Evolutionary conservation across 805 yeast species (phyloP).

Genomic region (Crinitomyces ghanaensis): DNA sequence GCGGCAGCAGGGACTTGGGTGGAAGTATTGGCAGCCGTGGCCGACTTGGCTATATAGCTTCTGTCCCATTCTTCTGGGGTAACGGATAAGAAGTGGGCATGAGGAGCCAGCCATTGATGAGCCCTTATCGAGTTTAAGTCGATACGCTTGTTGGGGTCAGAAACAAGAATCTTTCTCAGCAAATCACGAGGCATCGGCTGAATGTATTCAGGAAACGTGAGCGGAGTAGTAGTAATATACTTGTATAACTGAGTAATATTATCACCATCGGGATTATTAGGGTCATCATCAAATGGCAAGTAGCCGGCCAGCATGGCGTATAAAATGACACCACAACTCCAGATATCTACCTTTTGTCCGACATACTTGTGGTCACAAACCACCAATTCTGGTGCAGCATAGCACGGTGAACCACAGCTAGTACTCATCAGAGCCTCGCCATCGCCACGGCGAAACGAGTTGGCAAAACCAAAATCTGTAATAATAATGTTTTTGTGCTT

Average conservation of each 20-base stretch:
- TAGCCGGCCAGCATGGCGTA: conserved; percentile 97
- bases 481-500: conserved; percentile 77
- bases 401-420: conserved; percentile 95
- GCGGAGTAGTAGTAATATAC: conserved; percentile 81
- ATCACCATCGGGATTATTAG: conserved; percentile 90
- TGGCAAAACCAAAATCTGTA: conserved; percentile 92
- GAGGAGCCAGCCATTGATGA: conserved; percentile 85
- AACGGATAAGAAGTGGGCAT: conserved; percentile 68
- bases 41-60: conserved; percentile 10
- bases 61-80: conserved; percentile 88
- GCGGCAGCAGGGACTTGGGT: conserved; percentile 5
- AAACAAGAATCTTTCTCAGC: conserved; percentile 64
- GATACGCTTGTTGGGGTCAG: conserved; percentile 74
- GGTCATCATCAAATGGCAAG: conserved; percentile 95
- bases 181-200: conserved; percentile 86
- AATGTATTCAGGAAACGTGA: conserved; percentile 91
- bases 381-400: conserved; percentile 96
- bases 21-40: neutral
- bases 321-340: conserved; percentile 93
- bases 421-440: conserved; percentile 72
- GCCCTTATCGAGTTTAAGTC: conserved; percentile 55
- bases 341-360: conserved; percentile 87
- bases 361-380: conserved; percentile 78
- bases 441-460: conserved; percentile 42
- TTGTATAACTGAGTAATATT: conserved; percentile 84